These are phyloP conservation scores for Ensete glaucum DNA, from an alignment of 176 grass and related monocot genomes.

Conservation along the genomic window DNA sequence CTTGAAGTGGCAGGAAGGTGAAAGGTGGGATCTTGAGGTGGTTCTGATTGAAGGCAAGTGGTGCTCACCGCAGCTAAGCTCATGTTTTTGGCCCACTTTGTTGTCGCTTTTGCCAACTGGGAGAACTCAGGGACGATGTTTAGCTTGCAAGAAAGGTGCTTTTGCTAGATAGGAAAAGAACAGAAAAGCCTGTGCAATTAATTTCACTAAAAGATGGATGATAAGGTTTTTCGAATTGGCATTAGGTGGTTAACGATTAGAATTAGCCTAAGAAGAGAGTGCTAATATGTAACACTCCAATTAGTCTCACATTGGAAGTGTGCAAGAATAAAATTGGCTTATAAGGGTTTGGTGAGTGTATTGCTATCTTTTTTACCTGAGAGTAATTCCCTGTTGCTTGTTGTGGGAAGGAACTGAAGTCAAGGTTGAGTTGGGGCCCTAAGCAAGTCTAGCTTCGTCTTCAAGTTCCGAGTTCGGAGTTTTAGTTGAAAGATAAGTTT, in stretches of 20 bases:
- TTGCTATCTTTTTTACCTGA: too few species aligned
- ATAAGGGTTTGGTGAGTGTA: background rate
- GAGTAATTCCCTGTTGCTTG: too few species aligned
- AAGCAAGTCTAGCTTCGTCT: too few species aligned
- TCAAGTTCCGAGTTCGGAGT: too few species aligned
- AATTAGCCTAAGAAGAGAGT: background rate
- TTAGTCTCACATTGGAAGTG: too few species aligned
- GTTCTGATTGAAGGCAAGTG: background rate
- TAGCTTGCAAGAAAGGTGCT: background rate
- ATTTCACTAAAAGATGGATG: background rate
- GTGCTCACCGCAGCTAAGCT: background rate
- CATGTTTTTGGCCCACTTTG: constrained; percentile 3
- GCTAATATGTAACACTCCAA: background rate
- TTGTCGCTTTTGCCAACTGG: background rate
- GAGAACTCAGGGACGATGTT: background rate
- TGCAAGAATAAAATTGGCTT: background rate
- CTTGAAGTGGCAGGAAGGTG: background rate
- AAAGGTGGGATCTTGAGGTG: background rate
- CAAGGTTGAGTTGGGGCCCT: too few species aligned
- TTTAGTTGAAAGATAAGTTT: too few species aligned
- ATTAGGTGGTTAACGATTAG: background rate
- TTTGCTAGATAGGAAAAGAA: background rate
- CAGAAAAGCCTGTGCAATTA: too few species aligned
- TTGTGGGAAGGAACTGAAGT: too few species aligned
- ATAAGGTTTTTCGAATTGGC: background rate